Conservation (phyloP, 2,329 filamentous ascomycete species). For the Dissoconium aciculare region DNA sequence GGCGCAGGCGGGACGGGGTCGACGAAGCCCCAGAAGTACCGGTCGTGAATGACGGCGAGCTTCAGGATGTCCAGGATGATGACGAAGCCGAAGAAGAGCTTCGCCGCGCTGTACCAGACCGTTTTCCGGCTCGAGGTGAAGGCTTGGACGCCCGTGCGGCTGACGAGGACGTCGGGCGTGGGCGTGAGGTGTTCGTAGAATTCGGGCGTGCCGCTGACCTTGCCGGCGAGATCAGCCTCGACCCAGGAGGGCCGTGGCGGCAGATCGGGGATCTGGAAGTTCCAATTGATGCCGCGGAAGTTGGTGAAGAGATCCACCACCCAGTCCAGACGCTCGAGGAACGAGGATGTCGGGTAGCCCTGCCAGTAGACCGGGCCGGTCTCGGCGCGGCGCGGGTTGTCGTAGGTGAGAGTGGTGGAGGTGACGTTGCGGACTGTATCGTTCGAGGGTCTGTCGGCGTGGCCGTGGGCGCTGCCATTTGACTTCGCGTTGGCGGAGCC, state of each 20-base stretch:
- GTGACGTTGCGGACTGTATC: background rate
- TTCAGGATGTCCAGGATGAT: slow-evolving; percentile 56
- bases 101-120: slow-evolving; percentile 22
- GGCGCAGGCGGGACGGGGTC: slow-evolving; percentile 18
- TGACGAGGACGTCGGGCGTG: slow-evolving; percentile 5
- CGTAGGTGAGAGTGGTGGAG: background rate
- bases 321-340: slow-evolving; percentile 44
- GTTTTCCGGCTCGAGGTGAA: slow-evolving; percentile 24
- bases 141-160: slow-evolving; percentile 24
- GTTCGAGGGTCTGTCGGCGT: no score
- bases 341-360: slow-evolving; percentile 32
- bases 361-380: slow-evolving; percentile 34
- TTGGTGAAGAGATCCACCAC: slow-evolving; percentile 41
- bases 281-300: slow-evolving; percentile 47
- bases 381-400: slow-evolving; percentile 1
- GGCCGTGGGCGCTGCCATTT: no score
- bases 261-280: slow-evolving; percentile 38
- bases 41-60: slow-evolving; percentile 55
- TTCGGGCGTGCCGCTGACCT: no score
- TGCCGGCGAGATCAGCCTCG: slow-evolving; percentile 24
- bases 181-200: no score
- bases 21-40: slow-evolving; percentile 51
- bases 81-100: slow-evolving; percentile 44
- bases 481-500: background rate
- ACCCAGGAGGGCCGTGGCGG: slow-evolving; percentile 30